These are phyloP conservation scores for Podaxis sp. DNA, from an alignment of 768 basidiomycete species.

Conservation along the genomic window DNA sequence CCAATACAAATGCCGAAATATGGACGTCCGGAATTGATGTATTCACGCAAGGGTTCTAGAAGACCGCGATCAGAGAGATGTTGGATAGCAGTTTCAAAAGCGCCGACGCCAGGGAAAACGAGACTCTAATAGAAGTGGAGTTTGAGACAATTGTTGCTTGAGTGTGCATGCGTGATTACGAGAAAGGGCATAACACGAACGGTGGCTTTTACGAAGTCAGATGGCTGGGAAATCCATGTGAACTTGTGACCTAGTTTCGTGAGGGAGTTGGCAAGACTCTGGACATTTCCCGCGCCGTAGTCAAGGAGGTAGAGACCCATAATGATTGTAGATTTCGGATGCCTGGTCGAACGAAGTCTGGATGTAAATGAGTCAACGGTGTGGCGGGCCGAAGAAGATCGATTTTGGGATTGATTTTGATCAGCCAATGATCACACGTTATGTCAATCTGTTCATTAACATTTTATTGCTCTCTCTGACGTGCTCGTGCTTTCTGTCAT, in stretches of 20 bases:
- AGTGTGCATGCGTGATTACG: conserved; percentile 14
- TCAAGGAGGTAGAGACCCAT: conserved; percentile 84
- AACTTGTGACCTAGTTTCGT: conserved; percentile 81
- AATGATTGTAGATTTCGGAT: conserved; percentile 5
- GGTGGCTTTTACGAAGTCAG: conserved; percentile 85
- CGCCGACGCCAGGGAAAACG: conserved; percentile 95
- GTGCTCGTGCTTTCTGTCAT: conserved; percentile 24
- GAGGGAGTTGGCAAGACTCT: conserved; percentile 91
- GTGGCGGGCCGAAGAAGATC: background rate
- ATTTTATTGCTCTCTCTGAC: conserved; percentile 5
- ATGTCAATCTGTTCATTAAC: conserved; percentile 5
- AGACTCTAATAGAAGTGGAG: conserved; percentile 60
- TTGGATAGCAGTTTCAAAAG: conserved; percentile 85
- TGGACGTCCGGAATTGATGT: conserved; percentile 84
- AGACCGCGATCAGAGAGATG: conserved; percentile 74
- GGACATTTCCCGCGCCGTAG: conserved; percentile 95
- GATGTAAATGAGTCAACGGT: conserved; percentile 16
- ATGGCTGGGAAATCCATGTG: conserved; percentile 80
- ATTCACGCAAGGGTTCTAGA: conserved; percentile 75
- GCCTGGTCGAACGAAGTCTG: background rate
- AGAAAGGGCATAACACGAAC: conserved; percentile 50
- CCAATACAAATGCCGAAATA: conserved; percentile 99
- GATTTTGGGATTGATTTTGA: background rate
- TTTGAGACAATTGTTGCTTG: conserved; percentile 15
- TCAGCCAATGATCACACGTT: conserved; percentile 13